Evolutionary conservation across 371 early-diverging fungal species (phyloP).

Genomic region (Zychaea mexicana): DNA sequence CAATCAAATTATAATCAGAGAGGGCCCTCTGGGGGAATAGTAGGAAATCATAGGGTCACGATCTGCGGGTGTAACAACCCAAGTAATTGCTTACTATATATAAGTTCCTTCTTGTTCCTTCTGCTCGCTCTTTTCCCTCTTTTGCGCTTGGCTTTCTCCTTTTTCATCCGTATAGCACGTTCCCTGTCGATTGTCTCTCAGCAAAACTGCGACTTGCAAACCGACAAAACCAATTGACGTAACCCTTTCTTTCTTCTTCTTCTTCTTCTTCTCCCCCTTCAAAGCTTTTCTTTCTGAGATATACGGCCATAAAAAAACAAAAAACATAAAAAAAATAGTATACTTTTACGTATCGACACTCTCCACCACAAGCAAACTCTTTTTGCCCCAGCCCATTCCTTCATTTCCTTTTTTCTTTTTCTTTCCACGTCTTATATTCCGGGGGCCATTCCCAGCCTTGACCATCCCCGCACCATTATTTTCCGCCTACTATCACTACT

Average conservation of each 20-base stretch:
- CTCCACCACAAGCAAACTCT: too few species aligned
- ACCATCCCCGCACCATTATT: too few species aligned
- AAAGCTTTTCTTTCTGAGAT: background rate
- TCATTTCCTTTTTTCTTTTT: too few species aligned
- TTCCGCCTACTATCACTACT: too few species aligned
- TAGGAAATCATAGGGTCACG: background rate
- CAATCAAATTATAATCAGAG: too few species aligned
- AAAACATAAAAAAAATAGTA: background rate
- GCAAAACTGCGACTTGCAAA: too few species aligned
- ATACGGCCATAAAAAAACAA: background rate
- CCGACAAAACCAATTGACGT: slow-evolving; percentile 1
- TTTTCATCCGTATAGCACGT: slow-evolving; percentile 17
- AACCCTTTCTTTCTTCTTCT: slow-evolving; percentile 12
- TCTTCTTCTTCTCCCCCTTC: slow-evolving; percentile 3
- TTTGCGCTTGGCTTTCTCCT: slow-evolving; percentile 15
- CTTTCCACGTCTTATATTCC: too few species aligned
- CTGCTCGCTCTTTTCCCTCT: slow-evolving; percentile 17
- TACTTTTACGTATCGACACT: background rate
- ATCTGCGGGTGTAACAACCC: background rate
- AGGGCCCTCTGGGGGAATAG: too few species aligned
- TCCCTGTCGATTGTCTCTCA: background rate
- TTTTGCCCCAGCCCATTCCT: too few species aligned
- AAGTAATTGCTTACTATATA: background rate
- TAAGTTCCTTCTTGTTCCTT: too few species aligned
- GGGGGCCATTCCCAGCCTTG: too few species aligned